Evolutionary conservation across 768 basidiomycete species (phyloP), one percentile per base, ranked within the genome.

Genomic region (Leucosporidium scottii): DNA sequence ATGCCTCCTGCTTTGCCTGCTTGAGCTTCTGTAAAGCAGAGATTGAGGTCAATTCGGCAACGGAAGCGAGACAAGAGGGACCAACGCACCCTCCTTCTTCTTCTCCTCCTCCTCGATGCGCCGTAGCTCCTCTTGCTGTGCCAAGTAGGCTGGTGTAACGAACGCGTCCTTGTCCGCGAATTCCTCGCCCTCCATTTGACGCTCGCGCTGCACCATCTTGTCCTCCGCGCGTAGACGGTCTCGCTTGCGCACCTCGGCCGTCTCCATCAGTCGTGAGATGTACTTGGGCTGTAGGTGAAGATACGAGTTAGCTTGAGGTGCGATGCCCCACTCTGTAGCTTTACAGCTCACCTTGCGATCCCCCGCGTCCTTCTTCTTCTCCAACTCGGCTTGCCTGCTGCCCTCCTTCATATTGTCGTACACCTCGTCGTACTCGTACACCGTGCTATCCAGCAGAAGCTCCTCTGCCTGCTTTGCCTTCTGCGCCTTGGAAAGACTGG

Each of bases 131-230:
- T 85, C 93, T 86, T 96, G 89, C 79, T 98, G 96, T 59, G 90
- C 88, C 77, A 92, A 93, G 80, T 99, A 99, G 28, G 91, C 92
- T 75, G 92, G 90, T 0, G 96, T 99, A 59, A 98, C 94, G 75
- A 98, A 99, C n/a, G 86, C 83, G 63, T 97, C 96, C 81, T 93
- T 98, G 81, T 91, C 96, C 65, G 83, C 83, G 77, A 91, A 99
- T 77, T 92, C 84, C 69, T 93, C 93, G 0, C 96, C 96, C 79
- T 99, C 96, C 25, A 83, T 80, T n/a, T 93, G 91, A 27, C 96
- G 84, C 78, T 98, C 96, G 54, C 85, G 83, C 77, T 93, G 90
- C 77, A 97, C 87, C 88, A 94, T 88, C 82, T 98, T 97, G 79
- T 98, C 94, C 78, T 99, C 96, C 0, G 96, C 96, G 62, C 93